Conservation (phyloP, 352 stramenopile species). For the Globisporangium spiculum region DNA sequence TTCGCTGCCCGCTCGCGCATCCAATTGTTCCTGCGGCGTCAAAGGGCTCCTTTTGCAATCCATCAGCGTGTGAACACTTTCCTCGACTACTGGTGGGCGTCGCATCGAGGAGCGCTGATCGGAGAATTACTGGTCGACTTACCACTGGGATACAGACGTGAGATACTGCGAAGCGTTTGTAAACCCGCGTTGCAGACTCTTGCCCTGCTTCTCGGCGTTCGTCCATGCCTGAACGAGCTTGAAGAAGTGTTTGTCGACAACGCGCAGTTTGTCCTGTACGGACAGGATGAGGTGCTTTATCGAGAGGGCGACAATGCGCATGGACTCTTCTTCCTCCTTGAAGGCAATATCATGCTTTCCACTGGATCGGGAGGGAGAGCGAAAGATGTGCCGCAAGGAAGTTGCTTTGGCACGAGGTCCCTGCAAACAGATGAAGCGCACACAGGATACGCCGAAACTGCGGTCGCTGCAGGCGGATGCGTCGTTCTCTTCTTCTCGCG, state of each 20-base stretch:
- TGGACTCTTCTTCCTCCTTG: constrained; percentile 33
- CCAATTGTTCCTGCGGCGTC: constrained; percentile 40
- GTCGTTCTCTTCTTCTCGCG: constrained; percentile 33
- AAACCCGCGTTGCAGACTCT: constrained; percentile 35
- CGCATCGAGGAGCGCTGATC: constrained; percentile 40
- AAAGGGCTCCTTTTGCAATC: constrained; percentile 36
- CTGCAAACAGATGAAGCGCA: constrained; percentile 18
- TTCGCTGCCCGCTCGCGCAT: constrained; percentile 39
- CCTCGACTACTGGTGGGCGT: constrained; percentile 50
- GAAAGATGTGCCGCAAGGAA: constrained; percentile 25
- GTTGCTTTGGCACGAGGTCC: constrained; percentile 33
- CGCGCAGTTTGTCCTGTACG: constrained; percentile 34
- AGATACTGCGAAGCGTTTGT: constrained; percentile 39
- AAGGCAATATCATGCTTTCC: constrained; percentile 20
- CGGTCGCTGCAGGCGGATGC: constrained; percentile 29
- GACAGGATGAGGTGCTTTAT: constrained; percentile 40
- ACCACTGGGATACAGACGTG: constrained; percentile 26
- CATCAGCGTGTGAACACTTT: constrained; percentile 46
- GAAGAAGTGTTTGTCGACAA: constrained; percentile 38
- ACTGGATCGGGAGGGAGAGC: constrained; percentile 13
- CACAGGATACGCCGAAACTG: constrained; percentile 31
- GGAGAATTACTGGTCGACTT: constrained; percentile 35
- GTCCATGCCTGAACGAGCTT: constrained; percentile 24
- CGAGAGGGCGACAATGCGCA: constrained; percentile 34
- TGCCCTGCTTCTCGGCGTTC: constrained; percentile 22